Evolutionary conservation across 2,329 filamentous ascomycete genomes (phyloP), one percentile per base, ranked within the genome.

Genomic region (Diaporthe vaccinii): DNA sequence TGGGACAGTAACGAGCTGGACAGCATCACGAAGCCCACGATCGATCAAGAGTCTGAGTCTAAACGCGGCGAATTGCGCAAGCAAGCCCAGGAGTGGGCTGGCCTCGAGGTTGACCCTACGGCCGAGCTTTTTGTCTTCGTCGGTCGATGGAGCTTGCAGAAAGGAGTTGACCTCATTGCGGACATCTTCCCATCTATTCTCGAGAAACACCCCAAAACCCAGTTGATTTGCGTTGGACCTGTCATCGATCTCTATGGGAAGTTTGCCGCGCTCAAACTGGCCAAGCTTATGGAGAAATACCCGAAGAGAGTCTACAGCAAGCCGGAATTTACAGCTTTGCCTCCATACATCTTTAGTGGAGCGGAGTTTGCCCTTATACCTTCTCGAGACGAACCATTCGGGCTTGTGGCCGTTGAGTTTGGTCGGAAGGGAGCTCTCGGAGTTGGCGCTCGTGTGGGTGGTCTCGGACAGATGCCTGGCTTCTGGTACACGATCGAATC

Each of bases 401-500:
- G 92, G 68, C 84, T 93, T 41, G 92, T 93, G 8, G 92, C 91
- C 41, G 91, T 93, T 59, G 91, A 93, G 79, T 93, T 93, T 78
- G 91, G 91, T 74, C 87, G 92, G 34, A 93, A 93, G 81, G 92
- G 91, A 78, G 92, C 91, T 28, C 86, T 93, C 58, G 91, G 91
- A 78, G 90, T 93, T 74, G 92, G 91, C 61, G 90, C 91, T 51
- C 87, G 91, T 72, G 92, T 93, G 51, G 91, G 91, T 78, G 92
- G 91, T 73, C 86, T 93, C 31, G 91, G 91, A n/a, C 90, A 92
- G 80, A 93, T 93, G 91, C 92, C 92, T 28, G 92, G 92, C 34
- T 93, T 91, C 89, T 93, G 91, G 91, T 93, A 90, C 81, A 93
- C 91, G 0, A 89, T 93, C 74, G 92, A 93, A 80, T 92, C 90